Conservation (phyloP, 2,329 filamentous ascomycete genomes). For the Fusarium irregulare region DNA sequence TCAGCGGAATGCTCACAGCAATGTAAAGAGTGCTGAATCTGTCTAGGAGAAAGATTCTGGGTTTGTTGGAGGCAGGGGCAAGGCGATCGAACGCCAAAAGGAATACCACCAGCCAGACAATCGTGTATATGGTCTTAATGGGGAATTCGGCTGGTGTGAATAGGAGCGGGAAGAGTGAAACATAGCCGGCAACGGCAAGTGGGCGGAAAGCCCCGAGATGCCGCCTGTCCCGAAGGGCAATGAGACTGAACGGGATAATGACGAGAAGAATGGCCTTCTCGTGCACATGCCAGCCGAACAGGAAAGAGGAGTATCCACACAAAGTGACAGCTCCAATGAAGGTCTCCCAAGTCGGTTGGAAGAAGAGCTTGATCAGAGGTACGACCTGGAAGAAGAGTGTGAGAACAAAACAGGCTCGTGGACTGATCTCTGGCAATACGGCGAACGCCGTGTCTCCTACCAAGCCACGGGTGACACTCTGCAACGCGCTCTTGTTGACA, state of each 20-base stretch:
- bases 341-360: constrained; percentile 83
- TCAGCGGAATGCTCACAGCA: constrained; percentile 86
- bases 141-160: constrained; percentile 95
- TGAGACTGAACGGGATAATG: constrained; percentile 93
- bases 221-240: constrained; percentile 88
- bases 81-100: constrained; percentile 87
- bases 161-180: constrained; percentile 92
- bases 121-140: constrained; percentile 91
- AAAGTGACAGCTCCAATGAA: constrained; percentile 92
- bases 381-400: constrained; percentile 86
- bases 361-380: constrained; percentile 84
- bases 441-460: constrained; percentile 96
- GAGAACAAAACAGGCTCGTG: constrained; percentile 81
- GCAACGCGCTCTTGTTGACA: constrained; percentile 78
- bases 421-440: constrained; percentile 86
- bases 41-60: constrained; percentile 90
- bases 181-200: constrained; percentile 90
- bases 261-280: constrained; percentile 96
- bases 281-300: constrained; percentile 99
- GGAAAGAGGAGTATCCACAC: constrained; percentile 94
- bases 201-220: constrained; percentile 93
- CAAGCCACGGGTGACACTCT: constrained; percentile 90
- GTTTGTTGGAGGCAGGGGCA: constrained; percentile 81
- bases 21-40: constrained; percentile 92
- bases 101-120: constrained; percentile 91